Percentiles rank a stretch among this genome's conserved stretches.
Conservation (phyloP, 2,329 filamentous ascomycete species). For the Chaetomiaceae sp. region DNA sequence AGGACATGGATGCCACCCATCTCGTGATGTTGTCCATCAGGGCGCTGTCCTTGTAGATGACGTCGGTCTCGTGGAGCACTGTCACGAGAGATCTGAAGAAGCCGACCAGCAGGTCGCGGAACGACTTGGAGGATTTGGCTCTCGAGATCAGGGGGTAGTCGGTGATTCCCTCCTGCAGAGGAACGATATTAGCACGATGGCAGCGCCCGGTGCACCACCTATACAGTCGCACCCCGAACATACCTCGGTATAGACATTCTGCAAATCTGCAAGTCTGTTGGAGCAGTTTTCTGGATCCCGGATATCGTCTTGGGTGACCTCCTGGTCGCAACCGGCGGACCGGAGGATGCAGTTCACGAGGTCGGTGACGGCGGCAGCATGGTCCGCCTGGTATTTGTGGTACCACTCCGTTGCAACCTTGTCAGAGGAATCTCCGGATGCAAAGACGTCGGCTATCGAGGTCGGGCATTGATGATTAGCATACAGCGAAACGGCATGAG, state of each 20-base stretch:
- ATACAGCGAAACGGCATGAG: slow-evolving; percentile 27
- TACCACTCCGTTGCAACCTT: slow-evolving; percentile 59
- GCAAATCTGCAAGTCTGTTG: slow-evolving; percentile 74
- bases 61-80: slow-evolving; percentile 73
- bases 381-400: slow-evolving; percentile 50
- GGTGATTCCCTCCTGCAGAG: slow-evolving; percentile 61
- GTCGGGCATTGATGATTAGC: slow-evolving; percentile 23
- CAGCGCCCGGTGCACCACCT: not conserved
- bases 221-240: slow-evolving; percentile 25
- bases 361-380: slow-evolving; percentile 52
- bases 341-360: slow-evolving; percentile 63
- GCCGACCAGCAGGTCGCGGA: slow-evolving; percentile 69
- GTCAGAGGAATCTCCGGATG: slow-evolving; percentile 51
- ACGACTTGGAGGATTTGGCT: slow-evolving; percentile 68
- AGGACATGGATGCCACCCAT: slow-evolving; percentile 90
- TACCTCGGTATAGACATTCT: slow-evolving; percentile 79
- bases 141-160: slow-evolving; percentile 91
- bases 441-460: slow-evolving; percentile 61
- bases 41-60: slow-evolving; percentile 70
- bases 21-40: slow-evolving; percentile 84
- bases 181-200: slow-evolving; percentile 14
- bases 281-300: slow-evolving; percentile 84
- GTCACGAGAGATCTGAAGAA: slow-evolving; percentile 77
- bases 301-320: slow-evolving; percentile 77
- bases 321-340: slow-evolving; percentile 73